A percentile compares a stretch with the other conserved stretches of the same genome.
Conservation (phyloP, 805 yeast genomes). For the Saccharomycopsis fibuligera region DNA sequence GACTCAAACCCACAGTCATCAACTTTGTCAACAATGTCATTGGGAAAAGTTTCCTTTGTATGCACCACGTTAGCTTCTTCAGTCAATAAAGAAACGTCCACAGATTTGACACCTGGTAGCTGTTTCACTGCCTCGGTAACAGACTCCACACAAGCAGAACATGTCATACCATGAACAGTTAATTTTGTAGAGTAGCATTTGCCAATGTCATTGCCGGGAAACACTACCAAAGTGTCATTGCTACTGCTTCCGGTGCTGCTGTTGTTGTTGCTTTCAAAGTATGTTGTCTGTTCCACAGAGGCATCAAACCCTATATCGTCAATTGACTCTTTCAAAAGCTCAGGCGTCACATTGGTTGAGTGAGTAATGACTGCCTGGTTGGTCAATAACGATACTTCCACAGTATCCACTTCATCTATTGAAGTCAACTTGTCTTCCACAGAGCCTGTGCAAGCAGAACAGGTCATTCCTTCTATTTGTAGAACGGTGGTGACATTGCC, state of each 20-base stretch:
- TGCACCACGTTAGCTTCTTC: constrained; percentile 63
- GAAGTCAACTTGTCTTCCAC: constrained; percentile 48
- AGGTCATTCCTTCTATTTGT: constrained; percentile 72
- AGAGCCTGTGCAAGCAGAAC: constrained; percentile 75
- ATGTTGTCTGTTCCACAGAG: background rate
- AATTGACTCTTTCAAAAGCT: constrained; percentile 44
- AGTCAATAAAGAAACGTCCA: constrained; percentile 66
- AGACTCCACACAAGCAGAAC: constrained; percentile 74
- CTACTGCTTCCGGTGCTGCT: background rate
- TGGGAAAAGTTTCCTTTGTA: constrained; percentile 26
- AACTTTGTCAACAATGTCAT: constrained; percentile 44
- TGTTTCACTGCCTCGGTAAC: constrained; percentile 49
- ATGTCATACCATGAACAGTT: constrained; percentile 72
- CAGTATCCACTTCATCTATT: constrained; percentile 40
- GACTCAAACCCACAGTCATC: constrained; percentile 78
- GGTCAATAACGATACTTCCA: constrained; percentile 61
- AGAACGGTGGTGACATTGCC: constrained; percentile 3
- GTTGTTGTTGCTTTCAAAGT: constrained; percentile 12
- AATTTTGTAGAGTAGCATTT: constrained; percentile 1
- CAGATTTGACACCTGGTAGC: constrained; percentile 44
- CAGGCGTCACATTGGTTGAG: constrained; percentile 29
- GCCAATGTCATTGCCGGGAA: background rate
- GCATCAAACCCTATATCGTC: constrained; percentile 78
- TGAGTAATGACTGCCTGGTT: constrained; percentile 63
- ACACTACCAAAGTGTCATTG: background rate